These are phyloP conservation scores for Colletotrichum endophyticum DNA, from an alignment of 2,329 filamentous ascomycete genomes.

Conservation along the genomic window DNA sequence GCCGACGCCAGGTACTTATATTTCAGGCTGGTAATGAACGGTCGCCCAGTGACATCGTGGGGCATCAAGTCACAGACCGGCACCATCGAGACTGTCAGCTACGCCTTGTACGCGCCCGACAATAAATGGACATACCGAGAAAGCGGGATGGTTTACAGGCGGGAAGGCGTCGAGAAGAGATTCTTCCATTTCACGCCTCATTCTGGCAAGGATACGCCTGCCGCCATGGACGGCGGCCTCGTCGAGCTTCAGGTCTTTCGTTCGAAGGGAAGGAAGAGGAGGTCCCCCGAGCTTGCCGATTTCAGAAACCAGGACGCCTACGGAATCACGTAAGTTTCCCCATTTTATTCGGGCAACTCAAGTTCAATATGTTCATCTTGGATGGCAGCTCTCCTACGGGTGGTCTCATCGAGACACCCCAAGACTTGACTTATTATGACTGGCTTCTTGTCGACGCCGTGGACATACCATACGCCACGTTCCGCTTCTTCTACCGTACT, in stretches of 20 bases:
- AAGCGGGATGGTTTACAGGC: constrained; percentile 34
- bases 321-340: constrained; percentile 55
- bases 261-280: constrained; percentile 50
- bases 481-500: constrained; percentile 62
- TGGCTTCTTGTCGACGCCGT: constrained; percentile 57
- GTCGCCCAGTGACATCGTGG: constrained; percentile 56
- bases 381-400: constrained; percentile 53
- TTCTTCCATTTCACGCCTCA: constrained; percentile 54
- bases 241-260: constrained; percentile 60
- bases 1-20: constrained; percentile 46
- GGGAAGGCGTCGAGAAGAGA: constrained; percentile 50
- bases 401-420: constrained; percentile 56
- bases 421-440: constrained; percentile 56
- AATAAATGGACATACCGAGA: constrained; percentile 44
- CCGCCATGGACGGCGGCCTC: constrained; percentile 58
- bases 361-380: constrained; percentile 7
- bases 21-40: constrained; percentile 63
- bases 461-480: constrained; percentile 56
- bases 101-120: constrained; percentile 54
- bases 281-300: constrained; percentile 43
- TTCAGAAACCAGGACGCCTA: constrained; percentile 54
- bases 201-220: constrained; percentile 36
- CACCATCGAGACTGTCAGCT: constrained; percentile 44
- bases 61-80: constrained; percentile 46
- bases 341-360: not conserved